A percentile compares a stretch with the other conserved stretches of the same genome.
phyloP scores from a whole-genome alignment of 2,329 filamentous ascomycete species.

The Onygena corvina region DNA sequence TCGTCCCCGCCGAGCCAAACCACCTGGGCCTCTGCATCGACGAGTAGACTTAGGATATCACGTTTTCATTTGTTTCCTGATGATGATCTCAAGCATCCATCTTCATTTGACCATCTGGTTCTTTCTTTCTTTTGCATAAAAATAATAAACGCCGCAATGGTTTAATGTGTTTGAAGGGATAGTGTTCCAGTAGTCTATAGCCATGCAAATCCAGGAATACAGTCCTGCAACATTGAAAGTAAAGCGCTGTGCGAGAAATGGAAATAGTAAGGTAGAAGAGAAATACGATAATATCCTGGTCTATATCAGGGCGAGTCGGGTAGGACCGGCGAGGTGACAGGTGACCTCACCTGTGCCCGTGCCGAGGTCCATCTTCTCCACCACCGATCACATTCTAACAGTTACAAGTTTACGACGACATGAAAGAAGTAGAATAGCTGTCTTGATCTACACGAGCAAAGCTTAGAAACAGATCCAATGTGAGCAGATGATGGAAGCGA shows the following conservation, averaged over 20 bases:
- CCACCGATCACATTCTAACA: too few relatives aligned
- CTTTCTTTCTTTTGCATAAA: not conserved
- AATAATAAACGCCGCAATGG: not conserved
- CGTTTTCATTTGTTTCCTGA: not conserved
- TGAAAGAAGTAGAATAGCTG: not conserved
- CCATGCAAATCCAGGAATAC: not conserved
- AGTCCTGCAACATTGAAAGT: not conserved
- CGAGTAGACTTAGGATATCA: not conserved
- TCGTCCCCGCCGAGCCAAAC: constrained; percentile 39
- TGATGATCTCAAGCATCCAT: too few relatives aligned
- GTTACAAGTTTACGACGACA: too few relatives aligned
- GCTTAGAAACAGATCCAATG: not conserved
- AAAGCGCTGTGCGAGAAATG: not conserved
- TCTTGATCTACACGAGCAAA: constrained; percentile 2
- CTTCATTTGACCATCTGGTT: too few relatives aligned
- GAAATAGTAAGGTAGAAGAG: not conserved
- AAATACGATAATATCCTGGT: not conserved
- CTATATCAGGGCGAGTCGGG: not conserved
- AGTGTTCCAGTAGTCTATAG: not conserved
- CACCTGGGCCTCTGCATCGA: constrained; percentile 24
- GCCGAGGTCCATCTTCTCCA: too few relatives aligned
- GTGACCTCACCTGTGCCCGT: too few relatives aligned
- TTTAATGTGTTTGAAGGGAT: not conserved
- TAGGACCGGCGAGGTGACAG: not conserved
- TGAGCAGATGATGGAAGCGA: not conserved